Percentiles rank a stretch among this genome's conserved stretches.
Evolutionary conservation across 495 filamentous ascomycete species (phyloP).

Genomic region (Xylaria cubensis): DNA sequence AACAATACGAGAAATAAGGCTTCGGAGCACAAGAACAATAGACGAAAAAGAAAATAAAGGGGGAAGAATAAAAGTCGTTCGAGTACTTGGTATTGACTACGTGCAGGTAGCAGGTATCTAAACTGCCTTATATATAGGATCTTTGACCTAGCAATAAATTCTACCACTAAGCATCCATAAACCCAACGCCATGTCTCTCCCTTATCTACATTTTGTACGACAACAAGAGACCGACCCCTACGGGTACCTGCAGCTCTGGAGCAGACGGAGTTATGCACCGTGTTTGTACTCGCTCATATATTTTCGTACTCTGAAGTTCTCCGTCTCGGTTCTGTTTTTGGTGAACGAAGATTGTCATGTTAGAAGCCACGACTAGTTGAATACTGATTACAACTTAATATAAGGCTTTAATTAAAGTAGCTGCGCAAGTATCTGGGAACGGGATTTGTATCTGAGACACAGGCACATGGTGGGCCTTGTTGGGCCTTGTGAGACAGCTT

Average conservation of each 20-base stretch:
- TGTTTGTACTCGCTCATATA: not conserved
- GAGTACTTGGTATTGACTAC: not conserved
- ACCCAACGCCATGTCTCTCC: not conserved
- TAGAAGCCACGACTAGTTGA: not conserved
- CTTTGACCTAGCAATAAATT: not conserved
- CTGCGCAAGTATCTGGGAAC: not conserved
- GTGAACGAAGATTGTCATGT: not conserved
- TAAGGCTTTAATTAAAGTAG: not conserved
- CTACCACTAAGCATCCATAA: not conserved
- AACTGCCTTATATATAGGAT: not conserved
- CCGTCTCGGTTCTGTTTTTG: not conserved
- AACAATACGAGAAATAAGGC: not conserved
- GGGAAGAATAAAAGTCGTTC: not conserved
- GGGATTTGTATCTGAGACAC: constrained; percentile 2
- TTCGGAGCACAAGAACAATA: not conserved
- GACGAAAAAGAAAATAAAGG: constrained; percentile 1
- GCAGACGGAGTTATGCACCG: not conserved
- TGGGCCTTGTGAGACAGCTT: not conserved
- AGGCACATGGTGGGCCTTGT: not conserved
- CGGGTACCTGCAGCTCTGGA: constrained; percentile 25
- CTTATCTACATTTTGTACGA: constrained; percentile 16
- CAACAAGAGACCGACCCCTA: not conserved
- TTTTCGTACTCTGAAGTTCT: not conserved
- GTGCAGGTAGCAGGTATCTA: not conserved
- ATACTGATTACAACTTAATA: no score